A percentile compares a stretch with the other conserved stretches of the same genome.
Conservation (phyloP, 2,329 filamentous ascomycete genomes). For the Ophiocordyceps unilateralis region DNA sequence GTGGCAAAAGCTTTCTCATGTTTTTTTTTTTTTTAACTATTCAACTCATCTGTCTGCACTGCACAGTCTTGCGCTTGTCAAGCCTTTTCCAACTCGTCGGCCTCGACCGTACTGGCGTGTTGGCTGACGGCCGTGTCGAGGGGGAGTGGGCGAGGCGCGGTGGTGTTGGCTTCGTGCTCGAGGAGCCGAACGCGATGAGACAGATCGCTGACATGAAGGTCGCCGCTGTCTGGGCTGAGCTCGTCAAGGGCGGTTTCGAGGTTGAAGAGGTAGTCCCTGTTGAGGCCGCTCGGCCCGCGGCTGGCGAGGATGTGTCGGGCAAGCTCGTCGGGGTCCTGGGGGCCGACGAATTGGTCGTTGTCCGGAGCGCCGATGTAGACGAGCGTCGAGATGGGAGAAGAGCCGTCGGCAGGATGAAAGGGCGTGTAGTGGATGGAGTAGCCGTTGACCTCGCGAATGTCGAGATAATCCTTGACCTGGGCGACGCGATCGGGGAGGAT, state of each 20-base stretch:
- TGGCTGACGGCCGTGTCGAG: no score
- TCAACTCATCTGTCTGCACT: neutral
- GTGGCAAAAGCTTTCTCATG: conserved; percentile 2
- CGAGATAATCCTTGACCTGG: conserved; percentile 76
- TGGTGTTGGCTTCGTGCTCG: conserved; percentile 9
- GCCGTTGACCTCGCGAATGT: conserved; percentile 93
- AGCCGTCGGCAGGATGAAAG: conserved; percentile 41
- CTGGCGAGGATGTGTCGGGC: conserved; percentile 68
- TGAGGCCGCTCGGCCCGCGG: conserved; percentile 70
- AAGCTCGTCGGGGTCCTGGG: conserved; percentile 60
- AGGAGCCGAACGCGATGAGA: conserved; percentile 53
- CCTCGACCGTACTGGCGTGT: conserved; percentile 10
- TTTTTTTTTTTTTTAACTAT: neutral
- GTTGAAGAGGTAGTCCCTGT: conserved; percentile 74
- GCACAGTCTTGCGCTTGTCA: neutral
- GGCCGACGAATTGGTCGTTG: conserved; percentile 82
- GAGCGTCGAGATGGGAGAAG: conserved; percentile 34
- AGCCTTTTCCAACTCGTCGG: conserved; percentile 13
- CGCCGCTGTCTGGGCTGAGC: conserved; percentile 59
- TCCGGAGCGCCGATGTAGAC: conserved; percentile 91
- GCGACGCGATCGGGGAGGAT: conserved; percentile 55
- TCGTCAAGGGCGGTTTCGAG: conserved; percentile 59
- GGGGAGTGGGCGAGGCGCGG: no score
- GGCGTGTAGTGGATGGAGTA: conserved; percentile 86
- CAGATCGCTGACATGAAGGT: conserved; percentile 73